A percentile compares a stretch with the other conserved stretches of the same genome.
Conservation (phyloP, 2,329 filamentous ascomycete genomes). For the Xylariaceae sp. region DNA sequence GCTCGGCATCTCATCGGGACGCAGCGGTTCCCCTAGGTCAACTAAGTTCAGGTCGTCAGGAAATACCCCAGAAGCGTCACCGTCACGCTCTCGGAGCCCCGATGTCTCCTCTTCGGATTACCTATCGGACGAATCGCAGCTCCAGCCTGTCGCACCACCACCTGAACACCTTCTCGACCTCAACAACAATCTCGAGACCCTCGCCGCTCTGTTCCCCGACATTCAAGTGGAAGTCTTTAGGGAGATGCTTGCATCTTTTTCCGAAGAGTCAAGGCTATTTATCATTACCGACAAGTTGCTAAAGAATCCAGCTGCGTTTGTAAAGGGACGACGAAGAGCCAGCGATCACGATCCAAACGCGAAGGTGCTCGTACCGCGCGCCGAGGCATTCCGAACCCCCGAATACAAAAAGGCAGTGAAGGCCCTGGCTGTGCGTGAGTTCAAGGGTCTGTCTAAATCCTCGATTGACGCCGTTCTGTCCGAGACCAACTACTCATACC, state of each 20-base stretch:
- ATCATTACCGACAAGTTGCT: constrained; percentile 77
- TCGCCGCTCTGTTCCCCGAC: constrained; percentile 76
- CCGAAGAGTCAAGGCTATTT: constrained; percentile 74
- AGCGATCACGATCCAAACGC: constrained; percentile 32
- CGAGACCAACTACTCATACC: constrained; percentile 79
- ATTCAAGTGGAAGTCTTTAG: constrained; percentile 82
- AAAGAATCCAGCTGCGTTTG: constrained; percentile 70
- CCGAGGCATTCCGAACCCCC: constrained; percentile 68
- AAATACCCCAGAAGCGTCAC: constrained; percentile 21
- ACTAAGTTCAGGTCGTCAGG: constrained; percentile 19
- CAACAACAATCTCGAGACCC: constrained; percentile 68
- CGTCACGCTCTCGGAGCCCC: constrained; percentile 22
- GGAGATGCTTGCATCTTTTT: constrained; percentile 76
- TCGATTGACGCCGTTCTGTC: constrained; percentile 78
- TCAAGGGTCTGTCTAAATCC: constrained; percentile 72
- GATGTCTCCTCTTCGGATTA: constrained; percentile 43
- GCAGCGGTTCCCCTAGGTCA: constrained; percentile 22
- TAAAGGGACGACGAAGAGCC: constrained; percentile 66
- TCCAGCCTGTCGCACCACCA: constrained; percentile 52
- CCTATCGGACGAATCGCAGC: constrained; percentile 59
- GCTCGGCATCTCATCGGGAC: constrained; percentile 27
- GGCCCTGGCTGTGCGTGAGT: constrained; percentile 71
- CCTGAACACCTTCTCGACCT: constrained; percentile 67
- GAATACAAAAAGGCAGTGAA: constrained; percentile 72
- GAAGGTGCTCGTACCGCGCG: constrained; percentile 50